These are phyloP conservation scores for Gleditsia sinensis DNA, from an alignment of 306 rosid genomes.

Conservation along the genomic window DNA sequence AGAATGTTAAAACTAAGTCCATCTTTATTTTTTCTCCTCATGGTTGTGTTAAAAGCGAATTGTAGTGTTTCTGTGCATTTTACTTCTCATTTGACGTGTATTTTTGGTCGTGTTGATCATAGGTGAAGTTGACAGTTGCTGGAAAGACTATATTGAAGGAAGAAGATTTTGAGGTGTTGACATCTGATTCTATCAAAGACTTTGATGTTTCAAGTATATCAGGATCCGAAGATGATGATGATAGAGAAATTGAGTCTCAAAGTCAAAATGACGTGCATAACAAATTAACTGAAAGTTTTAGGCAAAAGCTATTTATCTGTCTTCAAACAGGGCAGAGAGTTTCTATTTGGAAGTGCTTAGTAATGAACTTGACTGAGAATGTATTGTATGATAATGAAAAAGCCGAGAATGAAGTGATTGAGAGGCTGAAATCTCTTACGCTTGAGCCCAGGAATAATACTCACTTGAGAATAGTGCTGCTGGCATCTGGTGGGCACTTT, in stretches of 20 bases:
- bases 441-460: slow-evolving; percentile 69
- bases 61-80: slow-evolving; percentile 8
- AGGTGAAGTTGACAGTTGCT: slow-evolving; percentile 89
- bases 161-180: slow-evolving; percentile 88
- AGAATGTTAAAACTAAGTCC: neutral
- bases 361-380: slow-evolving; percentile 63
- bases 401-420: slow-evolving; percentile 47
- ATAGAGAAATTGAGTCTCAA: slow-evolving; percentile 40
- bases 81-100: neutral
- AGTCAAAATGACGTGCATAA: slow-evolving; percentile 30
- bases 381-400: slow-evolving; percentile 45
- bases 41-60: slow-evolving; percentile 1
- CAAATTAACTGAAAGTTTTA: slow-evolving; percentile 45
- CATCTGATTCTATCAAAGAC: slow-evolving; percentile 82
- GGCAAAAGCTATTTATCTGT: slow-evolving; percentile 59
- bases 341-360: slow-evolving; percentile 83
- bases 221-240: slow-evolving; percentile 86
- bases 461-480: slow-evolving; percentile 71
- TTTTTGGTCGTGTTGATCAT: slow-evolving; percentile 34
- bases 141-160: slow-evolving; percentile 89
- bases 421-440: slow-evolving; percentile 59
- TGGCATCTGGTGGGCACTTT: slow-evolving; percentile 94
- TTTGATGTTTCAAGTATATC: slow-evolving; percentile 93
- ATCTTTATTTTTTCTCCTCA: neutral
- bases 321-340: slow-evolving; percentile 69